phyloP scores from a whole-genome alignment of 805 yeast species.

The Ogataea nitratoaversa region DNA sequence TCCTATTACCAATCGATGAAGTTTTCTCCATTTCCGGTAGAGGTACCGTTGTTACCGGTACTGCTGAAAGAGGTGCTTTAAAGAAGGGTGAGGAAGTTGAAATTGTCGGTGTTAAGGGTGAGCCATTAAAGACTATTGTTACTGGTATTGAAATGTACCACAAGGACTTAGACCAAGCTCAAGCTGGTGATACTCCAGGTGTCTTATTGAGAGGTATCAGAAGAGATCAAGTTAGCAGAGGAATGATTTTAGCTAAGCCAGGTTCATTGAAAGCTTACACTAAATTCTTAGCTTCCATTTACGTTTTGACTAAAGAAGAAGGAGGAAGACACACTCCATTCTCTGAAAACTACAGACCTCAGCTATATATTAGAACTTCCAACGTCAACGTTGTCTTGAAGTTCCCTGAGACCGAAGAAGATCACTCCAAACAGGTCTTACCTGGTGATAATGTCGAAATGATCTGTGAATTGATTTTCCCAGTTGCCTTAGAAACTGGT shows the following conservation, averaged over 20 bases:
- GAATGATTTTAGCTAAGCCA: constrained; percentile 95
- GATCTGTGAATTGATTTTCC: constrained; percentile 84
- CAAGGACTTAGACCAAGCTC: constrained; percentile 95
- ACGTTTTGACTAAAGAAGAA: constrained; percentile 91
- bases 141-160: constrained; percentile 99
- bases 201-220: constrained; percentile 94
- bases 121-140: constrained; percentile 87
- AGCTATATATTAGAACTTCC: constrained; percentile 92
- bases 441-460: constrained; percentile 99
- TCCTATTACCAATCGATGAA: constrained; percentile 96
- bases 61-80: constrained; percentile 97
- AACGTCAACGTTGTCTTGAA: constrained; percentile 87
- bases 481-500: constrained; percentile 92
- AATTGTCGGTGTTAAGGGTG: constrained; percentile 86
- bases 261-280: constrained; percentile 89
- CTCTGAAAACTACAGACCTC: constrained; percentile 97
- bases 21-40: constrained; percentile 98
- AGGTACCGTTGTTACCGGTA: constrained; percentile 98
- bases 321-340: constrained; percentile 99
- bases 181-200: constrained; percentile 99
- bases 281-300: constrained; percentile 89
- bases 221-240: constrained; percentile 95
- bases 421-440: constrained; percentile 84
- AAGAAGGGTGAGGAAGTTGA: constrained; percentile 99
- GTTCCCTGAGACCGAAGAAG: constrained; percentile 79